Base-by-base conservation (phyloP, 306 rosid species). In the Rosa rugosa region DNA sequence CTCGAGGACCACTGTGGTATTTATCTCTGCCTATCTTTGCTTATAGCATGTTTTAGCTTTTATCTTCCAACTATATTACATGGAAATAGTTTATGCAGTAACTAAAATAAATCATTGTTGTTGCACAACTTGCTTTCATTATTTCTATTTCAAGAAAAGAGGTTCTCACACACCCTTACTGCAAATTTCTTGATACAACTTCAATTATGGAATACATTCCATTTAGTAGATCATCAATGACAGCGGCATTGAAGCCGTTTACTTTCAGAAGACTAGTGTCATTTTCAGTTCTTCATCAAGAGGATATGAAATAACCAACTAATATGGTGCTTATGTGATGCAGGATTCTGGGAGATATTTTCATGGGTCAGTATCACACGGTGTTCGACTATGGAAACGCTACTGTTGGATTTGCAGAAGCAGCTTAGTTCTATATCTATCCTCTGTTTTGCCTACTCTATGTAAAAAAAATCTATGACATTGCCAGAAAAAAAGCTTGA, bases 321-420 rank as follows among this genome's bases (percentile, higher is more conserved):
- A 51, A 51, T 63, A 5, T 57, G 53, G 44, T 60, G 71, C 25
- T 16, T 46, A 0, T 69, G 69, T 64, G 16, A 42, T 88, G 75
- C 83, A 90, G 93, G 91, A 90, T 87, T 81, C 71, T 89, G 75
- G 93, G 91, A 68, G 93, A 89, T 78, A 83, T 89, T 49, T 89
- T 85, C 85, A 86, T 88, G 88, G 88, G 91, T 53, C 82, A 81
- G 44, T 88, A 85, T 78, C 88, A 88, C 86, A 85, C 91, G 0
- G 88, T 88, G 79, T 88, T 88, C 41, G 80, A 88, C 80, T 82
- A 83, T 50, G 88, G 89, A 16, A 86, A 86, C 36, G 41, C 50
- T 76, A 75, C 82, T 67, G 84, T 86, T 75, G 91, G 91, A 62
- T 88, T 88, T 46, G 91, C 91, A 38, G 86, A 81, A 80, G 83